phyloP scores from a whole-genome alignment of 371 early-diverging fungal species.

The Saksenaea vasiformis region DNA sequence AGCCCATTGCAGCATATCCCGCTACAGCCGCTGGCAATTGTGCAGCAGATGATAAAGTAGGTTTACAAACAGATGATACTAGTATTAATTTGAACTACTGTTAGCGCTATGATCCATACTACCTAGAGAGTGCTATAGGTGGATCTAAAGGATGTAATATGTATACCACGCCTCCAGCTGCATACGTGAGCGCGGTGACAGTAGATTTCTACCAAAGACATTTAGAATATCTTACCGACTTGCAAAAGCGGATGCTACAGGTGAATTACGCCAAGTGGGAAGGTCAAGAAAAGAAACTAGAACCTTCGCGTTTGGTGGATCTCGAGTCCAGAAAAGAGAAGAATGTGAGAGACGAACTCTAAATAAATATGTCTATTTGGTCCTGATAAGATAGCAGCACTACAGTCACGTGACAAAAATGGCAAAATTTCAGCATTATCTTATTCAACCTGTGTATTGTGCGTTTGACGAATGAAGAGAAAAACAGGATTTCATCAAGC shows the following conservation, averaged over 20 bases:
- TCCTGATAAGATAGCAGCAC: background rate
- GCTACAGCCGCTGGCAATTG: background rate
- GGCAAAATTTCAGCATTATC: too few species aligned
- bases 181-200: slow-evolving; percentile 22
- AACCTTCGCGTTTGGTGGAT: background rate
- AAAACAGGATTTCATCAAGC: too few species aligned
- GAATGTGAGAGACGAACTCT: slow-evolving; percentile 28
- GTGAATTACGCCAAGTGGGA: slow-evolving; percentile 38
- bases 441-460: too few species aligned
- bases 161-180: slow-evolving; percentile 23
- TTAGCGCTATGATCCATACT: background rate
- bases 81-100: background rate
- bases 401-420: too few species aligned
- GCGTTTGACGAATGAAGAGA: too few species aligned
- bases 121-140: slow-evolving; percentile 14
- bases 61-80: background rate
- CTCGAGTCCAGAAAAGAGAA: background rate
- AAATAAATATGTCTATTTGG: background rate
- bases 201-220: slow-evolving; percentile 26
- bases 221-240: slow-evolving; percentile 26
- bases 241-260: slow-evolving; percentile 32
- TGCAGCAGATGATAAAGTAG: slow-evolving; percentile 8
- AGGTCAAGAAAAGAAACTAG: slow-evolving; percentile 13
- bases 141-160: slow-evolving; percentile 26
- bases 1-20: slow-evolving; percentile 8